Evolutionary conservation across 2,329 filamentous ascomycete species (phyloP).

Genomic region (Trichoderma atrobrunneum): DNA sequence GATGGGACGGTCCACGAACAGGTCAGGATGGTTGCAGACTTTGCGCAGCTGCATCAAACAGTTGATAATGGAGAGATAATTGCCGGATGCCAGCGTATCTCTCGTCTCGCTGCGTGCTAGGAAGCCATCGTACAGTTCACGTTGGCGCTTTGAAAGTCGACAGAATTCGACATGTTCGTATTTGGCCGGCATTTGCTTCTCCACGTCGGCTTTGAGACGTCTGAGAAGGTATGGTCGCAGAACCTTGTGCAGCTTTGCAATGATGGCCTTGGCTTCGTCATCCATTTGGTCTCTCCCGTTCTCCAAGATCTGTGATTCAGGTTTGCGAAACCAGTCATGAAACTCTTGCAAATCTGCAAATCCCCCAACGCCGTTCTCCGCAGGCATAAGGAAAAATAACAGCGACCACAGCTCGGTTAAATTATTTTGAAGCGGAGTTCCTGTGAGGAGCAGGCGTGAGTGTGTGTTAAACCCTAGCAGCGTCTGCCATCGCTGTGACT

Average conservation of each 20-base stretch:
- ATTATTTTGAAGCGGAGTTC: constrained; percentile 95
- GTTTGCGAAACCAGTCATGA: constrained; percentile 91
- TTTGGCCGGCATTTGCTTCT: constrained; percentile 98
- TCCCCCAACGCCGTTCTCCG: constrained; percentile 79
- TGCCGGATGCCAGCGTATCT: constrained; percentile 84
- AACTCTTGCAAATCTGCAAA: constrained; percentile 97
- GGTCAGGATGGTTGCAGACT: constrained; percentile 96
- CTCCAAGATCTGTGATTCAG: constrained; percentile 93
- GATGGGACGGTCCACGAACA: constrained; percentile 94
- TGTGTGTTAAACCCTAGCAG: constrained; percentile 90
- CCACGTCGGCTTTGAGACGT: constrained; percentile 90
- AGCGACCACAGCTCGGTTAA: constrained; percentile 95
- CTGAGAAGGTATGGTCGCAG: constrained; percentile 88
- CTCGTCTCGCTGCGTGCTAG: constrained; percentile 86
- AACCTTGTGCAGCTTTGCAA: constrained; percentile 90
- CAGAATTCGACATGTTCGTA: constrained; percentile 98
- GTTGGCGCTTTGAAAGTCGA: constrained; percentile 88
- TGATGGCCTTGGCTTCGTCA: constrained; percentile 86
- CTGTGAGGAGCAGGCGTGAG: constrained; percentile 82
- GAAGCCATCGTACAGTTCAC: constrained; percentile 95
- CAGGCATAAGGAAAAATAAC: constrained; percentile 93
- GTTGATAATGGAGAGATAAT: constrained; percentile 97
- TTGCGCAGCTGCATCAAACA: constrained; percentile 97
- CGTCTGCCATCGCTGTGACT: constrained; percentile 94
- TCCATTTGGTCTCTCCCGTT: constrained; percentile 93